These are phyloP conservation scores for Tripterygium wilfordii DNA, from an alignment of 177 flowering plant genomes.

Conservation along the genomic window DNA sequence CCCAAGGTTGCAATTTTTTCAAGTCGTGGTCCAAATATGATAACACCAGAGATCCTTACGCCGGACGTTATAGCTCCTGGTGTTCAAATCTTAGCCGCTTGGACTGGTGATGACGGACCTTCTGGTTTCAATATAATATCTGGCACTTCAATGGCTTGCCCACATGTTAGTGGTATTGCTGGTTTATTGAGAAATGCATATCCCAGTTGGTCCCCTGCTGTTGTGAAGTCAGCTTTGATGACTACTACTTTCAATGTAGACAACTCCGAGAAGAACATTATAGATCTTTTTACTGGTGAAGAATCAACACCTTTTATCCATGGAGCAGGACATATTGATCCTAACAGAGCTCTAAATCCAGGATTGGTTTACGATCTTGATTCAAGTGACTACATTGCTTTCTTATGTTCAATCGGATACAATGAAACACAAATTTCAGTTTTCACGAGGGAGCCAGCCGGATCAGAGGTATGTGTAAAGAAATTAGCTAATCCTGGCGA, in stretches of 20 bases:
- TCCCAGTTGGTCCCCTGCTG: slow-evolving; percentile 78
- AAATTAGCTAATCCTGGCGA: slow-evolving; percentile 47
- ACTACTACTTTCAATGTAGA: slow-evolving; percentile 72
- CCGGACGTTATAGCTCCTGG: slow-evolving; percentile 97
- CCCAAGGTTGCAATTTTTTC: slow-evolving; percentile 86
- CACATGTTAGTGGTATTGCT: slow-evolving; percentile 88
- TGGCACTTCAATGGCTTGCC: slow-evolving; percentile 96
- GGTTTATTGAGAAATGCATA: slow-evolving; percentile 67
- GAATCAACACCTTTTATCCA: slow-evolving; percentile 69
- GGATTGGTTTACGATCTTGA: slow-evolving; percentile 72
- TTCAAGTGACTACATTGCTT: slow-evolving; percentile 47
- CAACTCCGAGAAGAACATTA: slow-evolving; percentile 41
- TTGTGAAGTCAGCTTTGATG: slow-evolving; percentile 81
- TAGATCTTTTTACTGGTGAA: slow-evolving; percentile 65
- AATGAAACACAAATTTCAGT: slow-evolving; percentile 33
- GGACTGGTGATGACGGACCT: slow-evolving; percentile 74
- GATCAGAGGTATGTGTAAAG: slow-evolving; percentile 32
- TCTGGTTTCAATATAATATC: slow-evolving; percentile 83
- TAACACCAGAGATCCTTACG: slow-evolving; percentile 70
- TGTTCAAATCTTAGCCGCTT: slow-evolving; percentile 79
- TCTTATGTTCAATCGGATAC: slow-evolving; percentile 73
- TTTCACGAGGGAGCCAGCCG: slow-evolving; percentile 31
- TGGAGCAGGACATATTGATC: slow-evolving; percentile 91
- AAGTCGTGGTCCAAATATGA: slow-evolving; percentile 79
- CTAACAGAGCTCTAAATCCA: slow-evolving; percentile 75